A percentile compares a stretch with the other conserved stretches of the same genome.
phyloP scores from a whole-genome alignment of 2,329 filamentous ascomycete species.

The Trichophaea hybrida region DNA sequence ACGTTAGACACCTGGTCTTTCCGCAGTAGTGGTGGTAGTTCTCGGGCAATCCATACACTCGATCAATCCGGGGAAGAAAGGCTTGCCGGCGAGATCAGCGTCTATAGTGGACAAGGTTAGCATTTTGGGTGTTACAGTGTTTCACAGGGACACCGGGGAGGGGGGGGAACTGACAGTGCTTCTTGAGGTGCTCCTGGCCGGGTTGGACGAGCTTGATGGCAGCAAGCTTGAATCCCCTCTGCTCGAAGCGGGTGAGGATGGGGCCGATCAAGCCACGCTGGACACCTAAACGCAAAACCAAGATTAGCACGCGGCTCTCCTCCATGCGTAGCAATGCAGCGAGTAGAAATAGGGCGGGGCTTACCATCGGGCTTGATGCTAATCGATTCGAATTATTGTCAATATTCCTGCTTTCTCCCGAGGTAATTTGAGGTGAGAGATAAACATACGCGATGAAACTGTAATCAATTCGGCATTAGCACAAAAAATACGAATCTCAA shows the following conservation, averaged over 20 bases:
- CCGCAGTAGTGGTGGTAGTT: not conserved
- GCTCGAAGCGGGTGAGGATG: slow-evolving; percentile 98
- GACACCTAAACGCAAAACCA: not conserved
- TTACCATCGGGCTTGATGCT: slow-evolving; percentile 24
- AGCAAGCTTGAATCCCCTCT: slow-evolving; percentile 93
- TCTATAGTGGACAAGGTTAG: slow-evolving; percentile 37
- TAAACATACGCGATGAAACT: slow-evolving; percentile 23
- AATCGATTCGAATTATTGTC: slow-evolving; percentile 2
- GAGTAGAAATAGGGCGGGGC: slow-evolving; percentile 21
- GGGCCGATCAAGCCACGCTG: slow-evolving; percentile 94
- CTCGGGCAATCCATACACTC: slow-evolving; percentile 49
- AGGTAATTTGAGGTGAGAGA: slow-evolving; percentile 1
- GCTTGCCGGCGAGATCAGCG: slow-evolving; percentile 77
- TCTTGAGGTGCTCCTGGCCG: slow-evolving; percentile 88
- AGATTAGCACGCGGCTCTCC: not conserved
- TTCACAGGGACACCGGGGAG: not conserved
- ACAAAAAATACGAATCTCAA: not conserved
- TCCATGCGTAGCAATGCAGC: slow-evolving; percentile 2
- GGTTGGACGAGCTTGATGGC: slow-evolving; percentile 92
- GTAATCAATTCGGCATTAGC: slow-evolving; percentile 10
- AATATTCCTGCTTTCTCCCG: not conserved
- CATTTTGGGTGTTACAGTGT: not conserved
- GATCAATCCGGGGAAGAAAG: slow-evolving; percentile 92
- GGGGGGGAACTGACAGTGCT: slow-evolving; percentile 53
- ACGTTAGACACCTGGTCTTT: not conserved